These are phyloP conservation scores for Pseudotulostoma volvatum DNA, from an alignment of 495 filamentous ascomycete genomes.

Conservation along the genomic window DNA sequence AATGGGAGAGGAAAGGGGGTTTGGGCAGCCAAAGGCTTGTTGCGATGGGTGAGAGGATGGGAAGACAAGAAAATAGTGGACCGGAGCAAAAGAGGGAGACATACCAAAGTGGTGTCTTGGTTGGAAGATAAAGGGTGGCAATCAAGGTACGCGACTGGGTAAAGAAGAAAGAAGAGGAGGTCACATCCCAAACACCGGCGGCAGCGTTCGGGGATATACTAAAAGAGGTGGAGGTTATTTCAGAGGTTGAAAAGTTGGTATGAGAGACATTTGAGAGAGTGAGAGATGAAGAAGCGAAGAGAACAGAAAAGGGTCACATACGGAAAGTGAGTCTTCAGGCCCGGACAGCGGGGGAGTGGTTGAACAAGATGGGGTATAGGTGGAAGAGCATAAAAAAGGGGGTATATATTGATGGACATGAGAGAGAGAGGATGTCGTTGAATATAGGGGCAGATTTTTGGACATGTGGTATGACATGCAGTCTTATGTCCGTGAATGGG, in stretches of 20 bases:
- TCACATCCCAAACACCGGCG: not conserved
- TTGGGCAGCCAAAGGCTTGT: not conserved
- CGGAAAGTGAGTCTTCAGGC: not conserved
- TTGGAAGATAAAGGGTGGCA: not conserved
- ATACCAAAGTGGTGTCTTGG: not conserved
- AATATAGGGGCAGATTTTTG: too few species aligned
- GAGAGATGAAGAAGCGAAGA: not conserved
- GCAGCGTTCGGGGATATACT: not conserved
- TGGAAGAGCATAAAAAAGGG: not conserved
- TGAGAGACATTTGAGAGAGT: not conserved
- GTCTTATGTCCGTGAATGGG: too few species aligned
- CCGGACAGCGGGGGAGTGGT: not conserved
- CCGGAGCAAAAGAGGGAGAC: not conserved
- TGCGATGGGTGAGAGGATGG: not conserved
- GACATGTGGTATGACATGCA: too few species aligned
- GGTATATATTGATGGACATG: not conserved
- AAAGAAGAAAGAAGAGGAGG: not conserved
- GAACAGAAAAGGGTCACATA: not conserved
- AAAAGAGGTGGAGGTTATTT: not conserved
- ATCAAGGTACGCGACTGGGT: not conserved
- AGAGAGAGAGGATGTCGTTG: not conserved
- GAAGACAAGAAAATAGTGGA: not conserved
- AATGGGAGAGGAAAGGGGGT: not conserved
- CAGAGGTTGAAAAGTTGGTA: not conserved
- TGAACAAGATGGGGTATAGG: not conserved